Evolutionary conservation across 345 rosid species (phyloP).

Genomic region (Salix dunnii): DNA sequence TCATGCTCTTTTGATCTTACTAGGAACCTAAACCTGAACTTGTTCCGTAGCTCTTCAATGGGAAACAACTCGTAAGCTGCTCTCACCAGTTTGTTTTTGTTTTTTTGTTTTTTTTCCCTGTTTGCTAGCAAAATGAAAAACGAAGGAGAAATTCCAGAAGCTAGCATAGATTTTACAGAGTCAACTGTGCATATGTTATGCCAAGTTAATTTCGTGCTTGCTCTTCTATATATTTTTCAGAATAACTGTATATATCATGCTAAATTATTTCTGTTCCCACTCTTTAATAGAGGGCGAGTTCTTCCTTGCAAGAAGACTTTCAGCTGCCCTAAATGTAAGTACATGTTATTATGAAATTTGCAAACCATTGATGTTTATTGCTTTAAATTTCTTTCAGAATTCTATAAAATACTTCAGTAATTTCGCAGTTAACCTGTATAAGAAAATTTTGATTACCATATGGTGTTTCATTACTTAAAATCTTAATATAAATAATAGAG

Average conservation of each 20-base stretch:
- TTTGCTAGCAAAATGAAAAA: neutral
- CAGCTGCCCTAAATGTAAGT: slow-evolving; percentile 55
- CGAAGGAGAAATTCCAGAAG: neutral
- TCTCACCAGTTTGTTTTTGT: neutral
- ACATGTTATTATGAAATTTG: neutral
- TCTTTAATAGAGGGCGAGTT: slow-evolving; percentile 33
- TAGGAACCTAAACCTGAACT: slow-evolving; percentile 61
- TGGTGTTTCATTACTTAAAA: neutral
- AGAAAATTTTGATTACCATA: neutral
- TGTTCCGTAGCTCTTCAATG: slow-evolving; percentile 48
- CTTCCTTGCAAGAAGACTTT: slow-evolving; percentile 54
- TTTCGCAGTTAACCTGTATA: neutral
- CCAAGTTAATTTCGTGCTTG: neutral
- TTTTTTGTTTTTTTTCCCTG: neutral
- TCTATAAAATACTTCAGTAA: neutral
- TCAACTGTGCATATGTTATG: slow-evolving; percentile 1
- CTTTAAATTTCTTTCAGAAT: neutral
- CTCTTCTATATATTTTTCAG: neutral
- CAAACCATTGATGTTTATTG: neutral
- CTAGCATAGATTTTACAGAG: neutral
- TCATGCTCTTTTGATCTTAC: neutral
- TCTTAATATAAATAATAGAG: neutral
- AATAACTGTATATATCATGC: neutral
- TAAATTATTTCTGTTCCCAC: neutral
- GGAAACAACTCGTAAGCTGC: slow-evolving; percentile 46